Percentiles rank a stretch among this genome's conserved stretches.
Evolutionary conservation across 129 eudicot species (phyloP).

Genomic region (Sambucus nigra): DNA sequence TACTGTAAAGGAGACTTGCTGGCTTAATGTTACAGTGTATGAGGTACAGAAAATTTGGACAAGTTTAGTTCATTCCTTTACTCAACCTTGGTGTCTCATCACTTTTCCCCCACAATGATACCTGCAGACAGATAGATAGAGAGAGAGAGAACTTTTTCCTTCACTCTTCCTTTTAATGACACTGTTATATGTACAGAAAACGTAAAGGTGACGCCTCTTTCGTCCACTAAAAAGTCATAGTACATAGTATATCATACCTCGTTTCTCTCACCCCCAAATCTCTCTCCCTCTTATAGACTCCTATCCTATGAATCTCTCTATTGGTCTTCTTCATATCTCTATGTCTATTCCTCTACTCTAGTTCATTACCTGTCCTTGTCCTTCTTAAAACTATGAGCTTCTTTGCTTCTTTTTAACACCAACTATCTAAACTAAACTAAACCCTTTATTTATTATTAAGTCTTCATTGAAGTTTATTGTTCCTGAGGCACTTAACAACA

Average conservation of each 20-base stretch:
- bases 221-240: slow-evolving; percentile 1
- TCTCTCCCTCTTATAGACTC: not conserved
- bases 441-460: not conserved
- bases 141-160: not conserved
- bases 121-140: not conserved
- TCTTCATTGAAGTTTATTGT: not conserved
- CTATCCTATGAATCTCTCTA: not conserved
- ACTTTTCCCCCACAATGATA: slow-evolving; percentile 11
- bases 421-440: not conserved
- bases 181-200: slow-evolving; percentile 16
- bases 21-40: too few species aligned
- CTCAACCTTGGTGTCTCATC: not conserved
- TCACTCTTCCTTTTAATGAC: slow-evolving; percentile 10
- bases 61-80: slow-evolving; percentile 13
- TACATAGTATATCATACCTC: too few species aligned
- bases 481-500: not conserved
- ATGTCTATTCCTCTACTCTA: too few species aligned
- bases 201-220: slow-evolving; percentile 33
- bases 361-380: not conserved
- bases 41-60: not conserved
- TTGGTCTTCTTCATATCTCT: not conserved
- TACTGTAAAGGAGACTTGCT: not conserved
- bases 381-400: not conserved
- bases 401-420: not conserved
- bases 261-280: not conserved